phyloP scores from a whole-genome alignment of 1,284 basidiomycete genomes.

The Trichosporon ovoides region DNA sequence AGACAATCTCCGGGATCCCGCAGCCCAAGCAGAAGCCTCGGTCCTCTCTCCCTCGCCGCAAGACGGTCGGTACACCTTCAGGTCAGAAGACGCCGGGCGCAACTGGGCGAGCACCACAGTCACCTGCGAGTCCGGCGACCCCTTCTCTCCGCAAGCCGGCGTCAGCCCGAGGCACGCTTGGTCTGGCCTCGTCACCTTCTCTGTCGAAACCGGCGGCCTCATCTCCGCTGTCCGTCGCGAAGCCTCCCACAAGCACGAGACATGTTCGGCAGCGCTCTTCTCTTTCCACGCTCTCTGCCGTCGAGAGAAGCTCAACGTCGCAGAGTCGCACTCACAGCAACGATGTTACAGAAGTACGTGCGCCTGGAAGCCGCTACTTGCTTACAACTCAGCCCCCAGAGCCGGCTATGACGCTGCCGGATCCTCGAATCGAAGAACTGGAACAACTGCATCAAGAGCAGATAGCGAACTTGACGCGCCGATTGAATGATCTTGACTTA shows the following conservation, averaged over 20 bases:
- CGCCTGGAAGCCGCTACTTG: neutral
- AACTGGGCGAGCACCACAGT: neutral
- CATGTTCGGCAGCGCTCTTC: neutral
- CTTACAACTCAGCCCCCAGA: neutral
- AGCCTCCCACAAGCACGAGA: neutral
- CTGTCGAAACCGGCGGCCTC: neutral
- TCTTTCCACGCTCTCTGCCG: neutral
- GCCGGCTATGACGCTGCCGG: neutral
- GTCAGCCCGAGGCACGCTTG: neutral
- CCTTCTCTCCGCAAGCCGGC: neutral
- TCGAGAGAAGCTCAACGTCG: neutral
- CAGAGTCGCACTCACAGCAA: neutral
- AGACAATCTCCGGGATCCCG: neutral
- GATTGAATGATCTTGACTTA: conserved; percentile 17
- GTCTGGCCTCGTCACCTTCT: neutral
- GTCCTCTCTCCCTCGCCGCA: neutral
- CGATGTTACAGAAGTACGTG: neutral
- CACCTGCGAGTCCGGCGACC: neutral
- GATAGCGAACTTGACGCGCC: neutral
- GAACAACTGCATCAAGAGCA: neutral
- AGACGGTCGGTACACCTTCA: neutral
- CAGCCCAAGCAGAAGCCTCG: neutral
- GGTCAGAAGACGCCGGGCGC: neutral
- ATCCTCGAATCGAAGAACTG: neutral
- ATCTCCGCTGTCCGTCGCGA: neutral